phyloP scores from a whole-genome alignment of 73 alveolate genomes.

The Stentor coeruleus region DNA sequence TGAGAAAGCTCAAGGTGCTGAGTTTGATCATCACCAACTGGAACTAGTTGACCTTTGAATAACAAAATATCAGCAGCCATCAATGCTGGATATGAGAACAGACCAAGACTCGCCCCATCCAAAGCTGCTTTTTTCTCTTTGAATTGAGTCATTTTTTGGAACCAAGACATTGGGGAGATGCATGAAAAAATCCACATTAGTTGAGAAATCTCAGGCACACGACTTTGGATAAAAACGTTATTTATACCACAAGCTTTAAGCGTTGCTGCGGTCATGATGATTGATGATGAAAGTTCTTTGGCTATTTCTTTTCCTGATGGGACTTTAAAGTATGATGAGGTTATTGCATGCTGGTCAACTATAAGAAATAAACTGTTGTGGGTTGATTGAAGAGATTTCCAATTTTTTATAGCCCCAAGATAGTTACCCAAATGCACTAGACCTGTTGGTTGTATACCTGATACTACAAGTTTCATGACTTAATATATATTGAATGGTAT shows the following conservation, averaged over 20 bases:
- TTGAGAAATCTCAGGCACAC: constrained; percentile 74
- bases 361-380: constrained; percentile 57
- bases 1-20: constrained; percentile 81
- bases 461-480: constrained; percentile 47
- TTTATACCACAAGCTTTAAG: constrained; percentile 79
- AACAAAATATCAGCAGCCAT: constrained; percentile 90
- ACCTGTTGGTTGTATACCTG: constrained; percentile 93
- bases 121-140: constrained; percentile 67
- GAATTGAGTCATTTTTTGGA: constrained; percentile 78
- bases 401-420: constrained; percentile 82
- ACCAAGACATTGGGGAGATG: constrained; percentile 83
- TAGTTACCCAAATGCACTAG: constrained; percentile 80
- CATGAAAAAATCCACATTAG: constrained; percentile 76
- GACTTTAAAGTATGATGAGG: constrained; percentile 40
- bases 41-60: constrained; percentile 57
- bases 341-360: constrained; percentile 81
- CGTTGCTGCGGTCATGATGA: constrained; percentile 73
- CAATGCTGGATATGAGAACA: constrained; percentile 73
- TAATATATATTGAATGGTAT: constrained; percentile 14
- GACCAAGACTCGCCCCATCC: constrained; percentile 50
- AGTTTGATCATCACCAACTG: constrained; percentile 87
- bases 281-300: constrained; percentile 37
- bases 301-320: not conserved
- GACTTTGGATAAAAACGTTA: constrained; percentile 69
- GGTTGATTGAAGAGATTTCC: constrained; percentile 66